Evolutionary conservation across 2,329 filamentous ascomycete species (phyloP), one percentile per base, ranked within the genome.

Genomic region (Penicillium sp.): DNA sequence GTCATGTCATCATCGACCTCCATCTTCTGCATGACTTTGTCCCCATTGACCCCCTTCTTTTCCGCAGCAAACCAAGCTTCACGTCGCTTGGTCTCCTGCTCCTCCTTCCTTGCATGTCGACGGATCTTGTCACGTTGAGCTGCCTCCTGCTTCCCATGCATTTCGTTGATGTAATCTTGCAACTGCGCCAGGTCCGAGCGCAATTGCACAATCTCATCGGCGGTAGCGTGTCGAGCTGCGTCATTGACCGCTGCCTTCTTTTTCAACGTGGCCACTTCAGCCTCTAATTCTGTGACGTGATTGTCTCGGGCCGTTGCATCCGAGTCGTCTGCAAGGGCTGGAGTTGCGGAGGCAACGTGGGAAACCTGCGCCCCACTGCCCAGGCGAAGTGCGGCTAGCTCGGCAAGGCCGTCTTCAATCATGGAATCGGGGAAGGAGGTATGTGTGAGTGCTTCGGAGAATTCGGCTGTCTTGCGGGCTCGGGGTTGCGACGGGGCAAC

Each of bases 31-130:
- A 73, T 55, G n/a, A 58, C 59, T 5, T 57, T 57, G 56, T 72
- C 69, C 1, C 69, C 69, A 53, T 70, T 72, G 46, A 59, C 60
- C 22, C 71, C 71, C 46, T 65, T 68, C 50, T 69, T 74, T 50
- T 73, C 70, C 3, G 69, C 70, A 18, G 68, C 65, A 52, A 74
- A 69, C 65, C 71, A 74, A 18, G 69, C 69, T 54, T 73, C 62
- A 46, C 71, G 62, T 43, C 63, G 66, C 44, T 66, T 65, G n/a
- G 58, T 49, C 27, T 66, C 69, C n/a, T 66, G 62, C 24, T 68
- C 67, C 43, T 72, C 69, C 47, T 67, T 71, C 43, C 63, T 64
- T 27, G 61, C 63, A 52, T 67, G 66, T 6, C 62, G 65, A 35
- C 56, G 53, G 26, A 69, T 47, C 49, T 63, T 66, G 39, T 63